A percentile compares a stretch with the other conserved stretches of the same genome.
These are phyloP conservation scores for Phytopythium oedochilum DNA, from an alignment of 352 stramenopile species.

Conservation along the genomic window DNA sequence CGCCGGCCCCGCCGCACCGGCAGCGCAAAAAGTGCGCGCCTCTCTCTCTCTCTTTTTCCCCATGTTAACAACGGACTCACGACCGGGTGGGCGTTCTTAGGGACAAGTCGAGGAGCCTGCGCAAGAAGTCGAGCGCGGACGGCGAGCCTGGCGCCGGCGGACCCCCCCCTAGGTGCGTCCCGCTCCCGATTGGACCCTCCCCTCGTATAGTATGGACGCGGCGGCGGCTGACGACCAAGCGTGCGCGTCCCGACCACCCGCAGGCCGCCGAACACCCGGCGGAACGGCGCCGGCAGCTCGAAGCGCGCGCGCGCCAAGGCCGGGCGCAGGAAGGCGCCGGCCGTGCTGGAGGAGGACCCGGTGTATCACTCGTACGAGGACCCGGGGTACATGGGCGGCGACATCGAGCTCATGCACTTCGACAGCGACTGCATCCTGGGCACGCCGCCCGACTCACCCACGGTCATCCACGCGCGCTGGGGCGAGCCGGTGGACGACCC, in stretches of 20 bases:
- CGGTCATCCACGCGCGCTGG: slow-evolving; percentile 83
- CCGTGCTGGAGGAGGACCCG: slow-evolving; percentile 29
- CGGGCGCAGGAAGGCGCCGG: slow-evolving; percentile 17
- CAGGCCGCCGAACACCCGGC: slow-evolving; percentile 14
- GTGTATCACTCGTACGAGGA: slow-evolving; percentile 80
- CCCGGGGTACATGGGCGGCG: slow-evolving; percentile 52
- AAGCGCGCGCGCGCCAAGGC: slow-evolving; percentile 22
- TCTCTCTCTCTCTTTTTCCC: neutral
- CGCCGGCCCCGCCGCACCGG: slow-evolving; percentile 15
- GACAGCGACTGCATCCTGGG: slow-evolving; percentile 77
- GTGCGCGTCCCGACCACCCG: too few relatives aligned
- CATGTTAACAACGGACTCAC: too few relatives aligned
- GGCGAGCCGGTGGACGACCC: slow-evolving; percentile 78
- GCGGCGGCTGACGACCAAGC: too few relatives aligned
- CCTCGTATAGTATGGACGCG: too few relatives aligned
- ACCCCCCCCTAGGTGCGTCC: slow-evolving; percentile 1
- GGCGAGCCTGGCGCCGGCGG: neutral
- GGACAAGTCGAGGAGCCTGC: slow-evolving; percentile 14
- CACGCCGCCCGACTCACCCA: slow-evolving; percentile 67
- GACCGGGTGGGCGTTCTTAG: too few relatives aligned
- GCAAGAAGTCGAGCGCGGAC: slow-evolving; percentile 1
- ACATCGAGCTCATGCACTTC: slow-evolving; percentile 63
- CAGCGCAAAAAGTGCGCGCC: slow-evolving; percentile 55
- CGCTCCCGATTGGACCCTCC: too few relatives aligned
- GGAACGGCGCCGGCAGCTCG: neutral